Evolutionary conservation across 2,329 filamentous ascomycete species (phyloP).

Genomic region (Colletotrichum chlorophyti): DNA sequence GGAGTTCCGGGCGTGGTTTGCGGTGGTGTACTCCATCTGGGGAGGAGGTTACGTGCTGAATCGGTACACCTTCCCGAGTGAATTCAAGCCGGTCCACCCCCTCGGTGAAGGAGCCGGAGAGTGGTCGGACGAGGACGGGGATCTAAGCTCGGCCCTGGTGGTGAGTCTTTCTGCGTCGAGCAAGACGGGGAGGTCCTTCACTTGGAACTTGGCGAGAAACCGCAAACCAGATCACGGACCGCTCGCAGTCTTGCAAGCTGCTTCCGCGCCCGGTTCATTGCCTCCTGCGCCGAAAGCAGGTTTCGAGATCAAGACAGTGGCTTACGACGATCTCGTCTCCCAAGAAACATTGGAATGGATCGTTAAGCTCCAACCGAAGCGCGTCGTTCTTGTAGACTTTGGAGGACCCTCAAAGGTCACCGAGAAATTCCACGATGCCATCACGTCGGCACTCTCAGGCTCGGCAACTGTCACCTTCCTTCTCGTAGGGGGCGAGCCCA

Average conservation of each 20-base stretch:
- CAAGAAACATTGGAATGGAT: constrained; percentile 27
- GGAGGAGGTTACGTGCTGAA: constrained; percentile 39
- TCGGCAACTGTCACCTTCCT: background rate
- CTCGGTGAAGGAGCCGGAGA: constrained; percentile 15
- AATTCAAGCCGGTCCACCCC: constrained; percentile 32
- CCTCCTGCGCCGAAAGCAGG: background rate
- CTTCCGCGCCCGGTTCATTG: constrained; percentile 29
- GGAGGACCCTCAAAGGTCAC: constrained; percentile 21
- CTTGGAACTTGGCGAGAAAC: constrained; percentile 34
- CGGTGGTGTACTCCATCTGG: constrained; percentile 33
- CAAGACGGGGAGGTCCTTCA: constrained; percentile 37
- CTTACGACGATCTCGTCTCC: constrained; percentile 17
- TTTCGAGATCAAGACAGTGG: constrained; percentile 18
- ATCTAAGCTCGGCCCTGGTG: constrained; percentile 41
- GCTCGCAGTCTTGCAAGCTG: constrained; percentile 36
- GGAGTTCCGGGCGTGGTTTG: constrained; percentile 15
- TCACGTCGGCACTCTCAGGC: background rate
- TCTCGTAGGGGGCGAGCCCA: constrained; percentile 7
- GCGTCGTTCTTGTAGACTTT: constrained; percentile 32
- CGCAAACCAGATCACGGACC: constrained; percentile 27
- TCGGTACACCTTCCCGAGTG: constrained; percentile 39
- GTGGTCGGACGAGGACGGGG: constrained; percentile 39
- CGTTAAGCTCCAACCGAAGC: constrained; percentile 5
- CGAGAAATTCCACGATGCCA: constrained; percentile 4
- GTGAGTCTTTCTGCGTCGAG: constrained; percentile 38